A percentile compares a stretch with the other conserved stretches of the same genome.
Evolutionary conservation across 2,329 filamentous ascomycete genomes (phyloP).

Genomic region (Hymenoscyphus linearis): DNA sequence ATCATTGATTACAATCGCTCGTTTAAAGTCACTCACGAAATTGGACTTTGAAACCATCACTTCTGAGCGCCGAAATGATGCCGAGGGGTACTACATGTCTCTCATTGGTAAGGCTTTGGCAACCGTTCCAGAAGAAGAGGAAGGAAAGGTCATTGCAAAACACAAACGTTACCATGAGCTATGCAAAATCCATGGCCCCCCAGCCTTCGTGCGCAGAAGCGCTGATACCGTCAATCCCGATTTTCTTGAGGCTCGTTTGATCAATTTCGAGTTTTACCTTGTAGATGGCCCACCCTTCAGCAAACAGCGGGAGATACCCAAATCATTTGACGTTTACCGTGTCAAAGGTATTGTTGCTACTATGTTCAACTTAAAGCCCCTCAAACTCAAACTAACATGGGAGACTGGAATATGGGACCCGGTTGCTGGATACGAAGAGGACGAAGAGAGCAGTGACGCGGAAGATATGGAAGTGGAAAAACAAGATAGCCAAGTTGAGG

Average conservation of each 20-base stretch:
- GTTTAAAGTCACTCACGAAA: conserved; percentile 59
- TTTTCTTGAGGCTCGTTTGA: conserved; percentile 74
- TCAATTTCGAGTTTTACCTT: conserved; percentile 55
- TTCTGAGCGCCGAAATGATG: conserved; percentile 71
- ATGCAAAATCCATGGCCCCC: conserved; percentile 71
- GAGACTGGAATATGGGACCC: conserved; percentile 91
- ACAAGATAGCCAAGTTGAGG: conserved; percentile 13
- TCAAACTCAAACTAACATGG: conserved; percentile 67
- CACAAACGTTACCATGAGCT: conserved; percentile 72
- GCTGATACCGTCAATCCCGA: conserved; percentile 60
- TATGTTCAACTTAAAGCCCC: conserved; percentile 60
- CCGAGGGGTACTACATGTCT: conserved; percentile 89
- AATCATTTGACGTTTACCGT: conserved; percentile 72
- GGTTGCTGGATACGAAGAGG: conserved; percentile 56
- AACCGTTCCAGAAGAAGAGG: conserved; percentile 46
- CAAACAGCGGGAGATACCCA: conserved; percentile 52
- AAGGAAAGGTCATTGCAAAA: conserved; percentile 49
- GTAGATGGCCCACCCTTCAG: conserved; percentile 20
- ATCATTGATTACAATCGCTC: conserved; percentile 82
- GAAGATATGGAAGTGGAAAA: conserved; percentile 38
- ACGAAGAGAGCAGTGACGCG: conserved; percentile 49
- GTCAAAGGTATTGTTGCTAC: conserved; percentile 73
- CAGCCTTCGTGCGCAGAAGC: conserved; percentile 49
- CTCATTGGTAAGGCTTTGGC: conserved; percentile 74
- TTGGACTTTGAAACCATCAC: conserved; percentile 74